phyloP scores from a whole-genome alignment of 768 basidiomycete genomes.

The Hemileccinum impolitum region DNA sequence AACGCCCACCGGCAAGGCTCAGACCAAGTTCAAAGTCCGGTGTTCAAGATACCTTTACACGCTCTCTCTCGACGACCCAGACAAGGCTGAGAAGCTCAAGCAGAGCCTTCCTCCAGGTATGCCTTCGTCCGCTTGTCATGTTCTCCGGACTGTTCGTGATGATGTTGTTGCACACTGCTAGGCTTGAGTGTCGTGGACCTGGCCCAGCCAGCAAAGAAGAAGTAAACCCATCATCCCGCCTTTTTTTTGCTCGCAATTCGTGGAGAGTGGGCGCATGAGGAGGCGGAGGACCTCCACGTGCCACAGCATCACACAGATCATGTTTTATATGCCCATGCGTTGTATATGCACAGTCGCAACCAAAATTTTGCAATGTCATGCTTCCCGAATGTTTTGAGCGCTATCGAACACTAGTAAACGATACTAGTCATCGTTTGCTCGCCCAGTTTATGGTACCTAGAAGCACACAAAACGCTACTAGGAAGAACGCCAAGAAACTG shows the following conservation, averaged over 20 bases:
- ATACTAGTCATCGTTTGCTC: neutral
- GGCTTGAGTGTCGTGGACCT: slow-evolving; percentile 74
- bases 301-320: slow-evolving; percentile 6
- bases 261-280: neutral
- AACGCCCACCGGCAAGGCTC: slow-evolving; percentile 64
- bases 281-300: no score
- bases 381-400: no score
- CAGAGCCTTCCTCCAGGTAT: slow-evolving; percentile 92
- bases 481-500: slow-evolving; percentile 16
- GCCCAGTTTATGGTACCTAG: slow-evolving; percentile 18
- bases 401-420: no score
- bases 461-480: slow-evolving; percentile 22
- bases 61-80: slow-evolving; percentile 90
- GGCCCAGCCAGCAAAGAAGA: slow-evolving; percentile 60
- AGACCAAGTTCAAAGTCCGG: slow-evolving; percentile 98
- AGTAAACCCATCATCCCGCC: slow-evolving; percentile 41
- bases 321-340: slow-evolving; percentile 20
- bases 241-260: slow-evolving; percentile 1
- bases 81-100: slow-evolving; percentile 98
- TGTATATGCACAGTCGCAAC: slow-evolving; percentile 15
- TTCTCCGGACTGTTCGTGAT: neutral
- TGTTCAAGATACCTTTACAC: slow-evolving; percentile 98
- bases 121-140: slow-evolving; percentile 24
- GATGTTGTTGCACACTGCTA: no score
- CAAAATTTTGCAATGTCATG: no score